phyloP scores from a whole-genome alignment of 371 early-diverging fungal species.

The Astathelohania contejeani region DNA sequence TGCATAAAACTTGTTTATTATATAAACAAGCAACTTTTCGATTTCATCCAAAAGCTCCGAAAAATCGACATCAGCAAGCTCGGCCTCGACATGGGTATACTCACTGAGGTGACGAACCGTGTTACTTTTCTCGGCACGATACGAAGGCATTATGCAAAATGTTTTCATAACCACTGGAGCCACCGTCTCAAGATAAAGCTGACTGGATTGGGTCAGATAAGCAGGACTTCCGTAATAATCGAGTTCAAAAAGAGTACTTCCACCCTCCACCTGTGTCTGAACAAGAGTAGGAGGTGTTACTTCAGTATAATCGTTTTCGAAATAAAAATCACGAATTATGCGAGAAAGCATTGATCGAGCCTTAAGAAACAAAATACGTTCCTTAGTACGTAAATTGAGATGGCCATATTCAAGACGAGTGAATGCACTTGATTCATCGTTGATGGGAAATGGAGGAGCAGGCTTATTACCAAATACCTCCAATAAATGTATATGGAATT shows the following conservation, averaged over 20 bases:
- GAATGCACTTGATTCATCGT: slow-evolving; percentile 65
- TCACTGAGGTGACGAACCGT: slow-evolving; percentile 96
- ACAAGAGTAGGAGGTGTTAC: slow-evolving; percentile 96
- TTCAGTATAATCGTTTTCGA: slow-evolving; percentile 64
- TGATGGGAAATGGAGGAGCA: slow-evolving; percentile 44
- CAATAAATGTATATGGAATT: slow-evolving; percentile 37
- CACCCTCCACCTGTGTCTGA: slow-evolving; percentile 99
- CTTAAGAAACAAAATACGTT: slow-evolving; percentile 67
- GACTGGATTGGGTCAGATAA: slow-evolving; percentile 94
- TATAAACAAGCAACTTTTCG: slow-evolving; percentile 70
- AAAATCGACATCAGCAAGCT: slow-evolving; percentile 79
- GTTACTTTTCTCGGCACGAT: slow-evolving; percentile 95
- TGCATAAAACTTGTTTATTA: slow-evolving; percentile 63
- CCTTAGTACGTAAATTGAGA: slow-evolving; percentile 80
- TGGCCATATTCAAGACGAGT: slow-evolving; percentile 80
- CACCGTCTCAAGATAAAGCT: slow-evolving; percentile 93
- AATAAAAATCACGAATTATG: slow-evolving; percentile 82
- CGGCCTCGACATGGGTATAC: slow-evolving; percentile 95
- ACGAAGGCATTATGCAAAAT: slow-evolving; percentile 89
- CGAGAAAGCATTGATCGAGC: slow-evolving; percentile 69
- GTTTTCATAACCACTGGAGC: slow-evolving; percentile 83
- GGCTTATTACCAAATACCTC: slow-evolving; percentile 29
- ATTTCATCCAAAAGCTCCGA: slow-evolving; percentile 69
- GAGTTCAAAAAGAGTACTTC: slow-evolving; percentile 81
- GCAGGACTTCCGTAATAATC: slow-evolving; percentile 91